Evolutionary conservation across 1,284 basidiomycete genomes (phyloP), one percentile per base, ranked within the genome.

Genomic region (Trichosporon asahii): DNA sequence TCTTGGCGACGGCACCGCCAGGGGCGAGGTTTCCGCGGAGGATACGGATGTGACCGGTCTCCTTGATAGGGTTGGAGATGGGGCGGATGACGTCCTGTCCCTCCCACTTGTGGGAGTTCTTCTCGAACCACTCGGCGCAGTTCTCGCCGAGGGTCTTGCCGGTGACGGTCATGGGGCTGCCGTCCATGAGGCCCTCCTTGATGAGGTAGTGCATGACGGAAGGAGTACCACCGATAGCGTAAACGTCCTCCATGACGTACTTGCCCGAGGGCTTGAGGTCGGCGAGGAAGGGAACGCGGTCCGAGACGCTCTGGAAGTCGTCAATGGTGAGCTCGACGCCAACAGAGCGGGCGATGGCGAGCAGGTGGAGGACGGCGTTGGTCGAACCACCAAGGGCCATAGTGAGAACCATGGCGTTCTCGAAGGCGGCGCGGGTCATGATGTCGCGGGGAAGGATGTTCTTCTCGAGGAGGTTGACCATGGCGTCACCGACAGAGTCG

Each of bases 181-280:
- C 95, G 78, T 97, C 92, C 83, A 99, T 92, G 76, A 98, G 86
- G 75, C 91, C 87, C 64, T 94, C 85, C 77, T 94, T 92, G 74
- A 96, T 86, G 64, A 98, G 88, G 84, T 98, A 98, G 76, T 85
- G 85, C 65, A 87, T 84, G 69, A 88, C 85, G n/a, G 44, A 82
- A 0, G 95, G 95, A 72, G 95, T 90, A 70, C 95, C 95, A 46
- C 95, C 95, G 74, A 94, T 90, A 75, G 88, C 89, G 86, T 98
- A 93, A 37, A 99, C 87, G 80, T 98, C 95, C 85, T 98, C 94
- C 95, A 98, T 98, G 78, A 93, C 91, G 84, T 95, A 98, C 85
- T 91, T 91, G 29, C 95, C 95, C 31, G 92, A 94, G 7, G 95
- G 95, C 89, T 94, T 95, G 74, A 98, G 87, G 80, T 99, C 93